These are phyloP conservation scores for Tricholoma furcatifolium DNA, from an alignment of 768 basidiomycete genomes.

Conservation along the genomic window DNA sequence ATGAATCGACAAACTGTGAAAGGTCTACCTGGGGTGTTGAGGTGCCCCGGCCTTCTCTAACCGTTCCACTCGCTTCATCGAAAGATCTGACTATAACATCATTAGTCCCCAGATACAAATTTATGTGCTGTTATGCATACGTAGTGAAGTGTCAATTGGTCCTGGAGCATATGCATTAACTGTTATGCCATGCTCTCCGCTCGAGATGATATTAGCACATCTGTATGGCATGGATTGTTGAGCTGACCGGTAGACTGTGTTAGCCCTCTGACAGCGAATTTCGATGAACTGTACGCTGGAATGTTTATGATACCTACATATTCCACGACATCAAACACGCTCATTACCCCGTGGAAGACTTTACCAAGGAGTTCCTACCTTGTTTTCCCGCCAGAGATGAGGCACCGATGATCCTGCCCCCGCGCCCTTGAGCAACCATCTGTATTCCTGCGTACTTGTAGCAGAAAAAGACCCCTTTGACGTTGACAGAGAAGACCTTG, in stretches of 20 bases:
- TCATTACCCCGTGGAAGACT: too few relatives aligned
- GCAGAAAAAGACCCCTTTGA: slow-evolving; percentile 57
- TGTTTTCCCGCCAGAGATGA: slow-evolving; percentile 29
- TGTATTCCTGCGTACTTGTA: slow-evolving; percentile 65
- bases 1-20: not conserved
- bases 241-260: slow-evolving; percentile 37
- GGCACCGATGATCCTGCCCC: slow-evolving; percentile 58
- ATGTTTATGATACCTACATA: not conserved
- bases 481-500: slow-evolving; percentile 46
- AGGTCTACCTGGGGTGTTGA: too few relatives aligned
- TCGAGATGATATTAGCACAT: too few relatives aligned
- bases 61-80: too few relatives aligned
- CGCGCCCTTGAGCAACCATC: slow-evolving; percentile 54
- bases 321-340: not conserved
- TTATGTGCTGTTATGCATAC: slow-evolving; percentile 1
- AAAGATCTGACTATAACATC: not conserved
- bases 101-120: not conserved
- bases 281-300: slow-evolving; percentile 32
- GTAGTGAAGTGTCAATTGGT: slow-evolving; percentile 18
- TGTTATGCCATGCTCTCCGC: slow-evolving; percentile 34
- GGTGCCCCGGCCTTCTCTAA: too few relatives aligned
- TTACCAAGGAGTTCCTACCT: slow-evolving; percentile 16
- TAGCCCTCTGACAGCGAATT: slow-evolving; percentile 40
- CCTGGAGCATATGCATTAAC: slow-evolving; percentile 45
- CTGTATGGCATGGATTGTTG: too few relatives aligned